phyloP scores from a whole-genome alignment of 2,329 filamentous ascomycete genomes.

The Tolypocladium cylindrosporum region DNA sequence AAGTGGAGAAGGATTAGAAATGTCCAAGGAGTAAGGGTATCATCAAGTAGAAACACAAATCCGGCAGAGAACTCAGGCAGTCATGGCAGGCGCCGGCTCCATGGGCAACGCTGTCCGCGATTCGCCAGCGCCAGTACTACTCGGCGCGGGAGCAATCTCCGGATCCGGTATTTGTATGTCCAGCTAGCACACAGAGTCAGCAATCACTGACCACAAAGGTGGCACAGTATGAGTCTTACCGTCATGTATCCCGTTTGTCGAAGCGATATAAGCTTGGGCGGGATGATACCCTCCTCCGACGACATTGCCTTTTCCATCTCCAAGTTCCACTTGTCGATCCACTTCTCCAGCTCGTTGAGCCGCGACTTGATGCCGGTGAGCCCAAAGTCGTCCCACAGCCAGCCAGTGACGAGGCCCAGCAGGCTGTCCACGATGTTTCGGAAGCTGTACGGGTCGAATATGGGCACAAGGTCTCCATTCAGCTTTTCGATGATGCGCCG shows the following conservation, averaged over 20 bases:
- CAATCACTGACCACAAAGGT: neutral
- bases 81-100: conserved; percentile 17
- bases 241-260: conserved; percentile 82
- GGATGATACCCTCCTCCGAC: conserved; percentile 37
- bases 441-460: conserved; percentile 68
- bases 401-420: conserved; percentile 76
- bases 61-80: conserved; percentile 8
- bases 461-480: conserved; percentile 65
- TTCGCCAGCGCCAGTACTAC: conserved; percentile 28
- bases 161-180: conserved; percentile 77
- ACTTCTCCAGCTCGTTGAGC: conserved; percentile 61
- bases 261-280: conserved; percentile 67
- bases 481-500: conserved; percentile 70
- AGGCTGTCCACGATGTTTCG: conserved; percentile 73
- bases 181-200: conserved; percentile 38
- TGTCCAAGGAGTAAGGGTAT: neutral
- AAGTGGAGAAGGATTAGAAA: neutral
- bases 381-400: conserved; percentile 89
- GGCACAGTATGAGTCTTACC: conserved; percentile 32
- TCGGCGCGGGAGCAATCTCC: conserved; percentile 49
- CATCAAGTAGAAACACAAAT: conserved; percentile 1
- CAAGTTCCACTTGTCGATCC: conserved; percentile 80
- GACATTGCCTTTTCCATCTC: conserved; percentile 50
- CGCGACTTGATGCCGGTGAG: conserved; percentile 65
- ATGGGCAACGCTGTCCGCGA: conserved; percentile 22